Base-by-base conservation (phyloP, 805 yeast genomes). In the Ogataea ganodermae region DNA sequence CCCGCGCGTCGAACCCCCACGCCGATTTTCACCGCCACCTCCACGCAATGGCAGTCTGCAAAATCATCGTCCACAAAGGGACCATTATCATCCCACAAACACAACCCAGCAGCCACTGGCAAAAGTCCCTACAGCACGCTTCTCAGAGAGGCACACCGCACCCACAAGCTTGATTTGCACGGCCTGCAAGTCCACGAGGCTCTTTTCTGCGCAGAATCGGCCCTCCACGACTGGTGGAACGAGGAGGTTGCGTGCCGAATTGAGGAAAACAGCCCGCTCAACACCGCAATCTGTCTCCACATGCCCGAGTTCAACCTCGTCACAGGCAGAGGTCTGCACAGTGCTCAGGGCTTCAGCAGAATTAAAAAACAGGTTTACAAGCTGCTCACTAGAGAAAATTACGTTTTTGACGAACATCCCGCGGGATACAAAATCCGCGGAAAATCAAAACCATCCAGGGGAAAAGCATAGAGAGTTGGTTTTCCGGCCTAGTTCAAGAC, bases 311-410 rank as follows among this genome's bases (percentile, higher is more conserved):
- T 84, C 6, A 60, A 50, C 1, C 65, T 86, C 0, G 65, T 85
- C 10, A 84, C 92, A 0, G 92, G 94, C 0, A 65, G 88, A 52
- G 94, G 94, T 0, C 57, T 82, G 5, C 94, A 86, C 61, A 82
- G 88, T 38, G 69, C 60, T 1, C 79, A 77, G 4, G 88, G 89
- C 0, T 59, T 68, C 1, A 71, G 86, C 1, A 74, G 68, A 49
- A 71, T 86, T 14, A 72, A 72, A 48, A 62, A 51, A 1, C 58
- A 73, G 2, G 78, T 84, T 3, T 63, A 66, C 37, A 68, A 62
- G 16, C 62, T 67, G 52, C 66, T 86, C 33, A 55, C 50, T 2
- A 49, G 50, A 0, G 57, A 68, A 4, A 60, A 61, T 0, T 86
- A 70, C 56, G 46, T 72, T 2, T 82, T 63, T 53, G 69, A 70